These are phyloP conservation scores for Infundibulicybe gibba DNA, from an alignment of 768 basidiomycete species.

Conservation along the genomic window DNA sequence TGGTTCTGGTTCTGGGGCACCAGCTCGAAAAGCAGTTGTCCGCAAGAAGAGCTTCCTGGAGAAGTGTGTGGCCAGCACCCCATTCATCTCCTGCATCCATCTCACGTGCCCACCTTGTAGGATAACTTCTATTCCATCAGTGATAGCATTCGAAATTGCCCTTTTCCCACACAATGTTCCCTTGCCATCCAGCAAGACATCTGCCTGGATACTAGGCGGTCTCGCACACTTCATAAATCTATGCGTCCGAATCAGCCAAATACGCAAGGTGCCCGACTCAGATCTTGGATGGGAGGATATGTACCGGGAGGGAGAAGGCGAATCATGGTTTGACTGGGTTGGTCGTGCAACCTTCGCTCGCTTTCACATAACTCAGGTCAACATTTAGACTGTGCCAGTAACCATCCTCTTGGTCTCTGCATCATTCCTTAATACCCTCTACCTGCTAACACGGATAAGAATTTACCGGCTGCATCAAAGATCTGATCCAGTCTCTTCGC, in stretches of 20 bases:
- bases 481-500: constrained; percentile 63
- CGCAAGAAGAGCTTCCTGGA: constrained; percentile 64
- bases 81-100: neutral
- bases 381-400: constrained; percentile 58
- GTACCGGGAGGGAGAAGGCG: constrained; percentile 60
- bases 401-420: constrained; percentile 50
- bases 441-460: constrained; percentile 67
- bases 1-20: constrained; percentile 26
- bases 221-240: constrained; percentile 67
- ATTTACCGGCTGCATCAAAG: constrained; percentile 66
- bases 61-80: constrained; percentile 34
- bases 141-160: constrained; percentile 74
- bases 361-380: constrained; percentile 1
- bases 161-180: constrained; percentile 82
- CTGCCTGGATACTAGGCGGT: constrained; percentile 64
- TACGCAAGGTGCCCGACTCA: constrained; percentile 54
- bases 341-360: constrained; percentile 14
- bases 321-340: constrained; percentile 83
- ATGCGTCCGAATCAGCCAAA: constrained; percentile 55
- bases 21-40: constrained; percentile 50
- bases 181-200: constrained; percentile 61
- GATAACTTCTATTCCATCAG: constrained; percentile 62
- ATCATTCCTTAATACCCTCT: constrained; percentile 58
- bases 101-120: constrained; percentile 28
- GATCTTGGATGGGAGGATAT: constrained; percentile 80